Percentiles rank a stretch among this genome's conserved stretches.
Conservation (phyloP, 2,329 filamentous ascomycete genomes). For the Calonectria naviculata region DNA sequence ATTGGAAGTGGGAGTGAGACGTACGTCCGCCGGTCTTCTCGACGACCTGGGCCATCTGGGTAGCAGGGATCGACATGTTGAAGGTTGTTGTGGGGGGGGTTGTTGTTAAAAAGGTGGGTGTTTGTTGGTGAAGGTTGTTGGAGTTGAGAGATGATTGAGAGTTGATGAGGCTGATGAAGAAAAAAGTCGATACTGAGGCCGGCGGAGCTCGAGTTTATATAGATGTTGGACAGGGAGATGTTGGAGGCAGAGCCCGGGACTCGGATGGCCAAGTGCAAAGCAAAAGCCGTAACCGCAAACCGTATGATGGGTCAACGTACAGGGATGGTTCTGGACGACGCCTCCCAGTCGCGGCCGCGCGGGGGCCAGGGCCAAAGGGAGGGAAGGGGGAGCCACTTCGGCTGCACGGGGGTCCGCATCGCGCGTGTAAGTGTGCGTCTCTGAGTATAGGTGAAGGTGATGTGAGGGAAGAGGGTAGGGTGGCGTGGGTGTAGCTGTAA, state of each 20-base stretch:
- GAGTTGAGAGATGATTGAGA: constrained; percentile 32
- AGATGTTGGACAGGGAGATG: constrained; percentile 35
- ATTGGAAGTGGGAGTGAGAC: constrained; percentile 41
- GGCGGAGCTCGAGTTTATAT: constrained; percentile 43
- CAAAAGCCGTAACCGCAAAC: constrained; percentile 30
- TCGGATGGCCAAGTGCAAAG: constrained; percentile 22
- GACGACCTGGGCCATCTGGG: constrained; percentile 93
- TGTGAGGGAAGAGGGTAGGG: background rate
- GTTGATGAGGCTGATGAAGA: constrained; percentile 42
- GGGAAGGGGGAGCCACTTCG: constrained; percentile 37
- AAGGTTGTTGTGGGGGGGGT: constrained; percentile 39
- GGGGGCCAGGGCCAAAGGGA: constrained; percentile 36
- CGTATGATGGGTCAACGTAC: constrained; percentile 40
- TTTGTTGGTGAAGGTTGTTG: constrained; percentile 32
- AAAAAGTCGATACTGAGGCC: constrained; percentile 26
- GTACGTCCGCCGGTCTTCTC: constrained; percentile 81
- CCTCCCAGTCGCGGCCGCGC: constrained; percentile 38
- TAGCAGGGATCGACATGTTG: constrained; percentile 71
- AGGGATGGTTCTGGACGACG: constrained; percentile 34
- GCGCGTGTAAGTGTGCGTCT: constrained; percentile 20
- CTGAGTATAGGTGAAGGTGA: constrained; percentile 5
- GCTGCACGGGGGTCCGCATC: constrained; percentile 43
- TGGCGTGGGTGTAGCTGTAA: constrained; percentile 24
- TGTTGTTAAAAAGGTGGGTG: constrained; percentile 36
- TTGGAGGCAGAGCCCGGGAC: constrained; percentile 32